Conservation (phyloP, 2,329 filamentous ascomycete species). For the Pseudogymnoascus sp. region DNA sequence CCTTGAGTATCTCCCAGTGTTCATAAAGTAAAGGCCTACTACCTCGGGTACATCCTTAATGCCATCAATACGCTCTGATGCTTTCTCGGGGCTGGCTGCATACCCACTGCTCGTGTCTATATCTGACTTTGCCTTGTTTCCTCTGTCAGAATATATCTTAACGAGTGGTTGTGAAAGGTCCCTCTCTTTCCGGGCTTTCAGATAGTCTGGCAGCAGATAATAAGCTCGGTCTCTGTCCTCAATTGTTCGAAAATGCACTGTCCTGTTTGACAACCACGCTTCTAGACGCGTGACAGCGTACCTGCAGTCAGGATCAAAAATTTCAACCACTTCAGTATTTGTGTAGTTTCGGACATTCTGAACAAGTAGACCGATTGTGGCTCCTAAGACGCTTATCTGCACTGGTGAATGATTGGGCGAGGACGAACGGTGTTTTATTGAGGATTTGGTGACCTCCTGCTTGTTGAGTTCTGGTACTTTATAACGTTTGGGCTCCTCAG, state of each 20-base stretch:
- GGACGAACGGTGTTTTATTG: not conserved
- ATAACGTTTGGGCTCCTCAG: not conserved
- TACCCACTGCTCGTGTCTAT: not conserved
- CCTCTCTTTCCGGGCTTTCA: not conserved
- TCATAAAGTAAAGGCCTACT: not conserved
- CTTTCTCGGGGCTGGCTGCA: not conserved
- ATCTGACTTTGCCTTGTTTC: not conserved
- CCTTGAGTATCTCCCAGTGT: not conserved
- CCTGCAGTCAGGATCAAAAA: not conserved
- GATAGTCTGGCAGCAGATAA: not conserved
- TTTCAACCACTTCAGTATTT: not conserved
- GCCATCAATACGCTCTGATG: not conserved
- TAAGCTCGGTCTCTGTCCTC: not conserved
- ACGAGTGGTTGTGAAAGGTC: not conserved
- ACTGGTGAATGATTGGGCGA: not conserved
- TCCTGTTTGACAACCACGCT: conserved; percentile 2
- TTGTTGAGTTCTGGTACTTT: not conserved
- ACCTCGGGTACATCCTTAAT: not conserved
- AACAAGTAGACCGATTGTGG: not conserved
- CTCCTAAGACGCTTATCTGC: not conserved
- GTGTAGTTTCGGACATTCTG: not conserved
- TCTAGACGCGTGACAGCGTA: not conserved
- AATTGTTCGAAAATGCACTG: not conserved
- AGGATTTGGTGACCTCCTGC: not conserved
- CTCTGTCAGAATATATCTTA: not conserved